Percentiles rank a stretch among this genome's conserved stretches.
Evolutionary conservation across 208 protist species (phyloP).

Genomic region (Leishmania braziliensis): DNA sequence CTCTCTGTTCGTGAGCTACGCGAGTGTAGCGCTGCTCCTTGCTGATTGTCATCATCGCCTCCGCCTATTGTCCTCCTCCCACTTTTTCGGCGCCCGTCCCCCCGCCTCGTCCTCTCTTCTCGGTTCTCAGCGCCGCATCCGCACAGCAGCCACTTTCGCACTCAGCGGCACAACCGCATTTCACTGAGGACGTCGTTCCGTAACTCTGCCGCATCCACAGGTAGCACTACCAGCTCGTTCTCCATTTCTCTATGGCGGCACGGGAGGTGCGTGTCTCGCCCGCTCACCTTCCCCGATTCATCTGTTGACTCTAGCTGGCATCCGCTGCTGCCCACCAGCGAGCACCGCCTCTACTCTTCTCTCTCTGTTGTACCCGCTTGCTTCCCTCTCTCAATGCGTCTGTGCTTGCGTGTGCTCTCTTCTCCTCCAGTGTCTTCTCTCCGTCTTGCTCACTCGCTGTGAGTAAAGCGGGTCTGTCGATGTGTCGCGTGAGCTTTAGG

Average conservation of each 20-base stretch:
- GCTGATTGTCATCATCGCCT: neutral
- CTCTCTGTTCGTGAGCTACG: neutral
- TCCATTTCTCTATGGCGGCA: neutral
- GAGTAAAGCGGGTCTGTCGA: neutral
- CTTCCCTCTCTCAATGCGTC: neutral
- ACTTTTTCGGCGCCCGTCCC: neutral
- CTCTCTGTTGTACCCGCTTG: neutral
- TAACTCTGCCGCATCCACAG: slow-evolving; percentile 71
- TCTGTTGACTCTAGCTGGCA: neutral
- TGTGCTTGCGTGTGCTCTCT: neutral
- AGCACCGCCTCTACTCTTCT: neutral
- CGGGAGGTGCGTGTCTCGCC: neutral
- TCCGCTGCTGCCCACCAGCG: neutral
- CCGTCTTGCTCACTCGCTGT: neutral
- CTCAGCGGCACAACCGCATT: neutral
- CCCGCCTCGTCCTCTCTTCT: neutral
- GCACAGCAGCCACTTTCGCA: neutral
- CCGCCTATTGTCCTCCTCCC: neutral
- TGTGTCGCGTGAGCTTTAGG: neutral
- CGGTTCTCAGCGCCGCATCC: neutral
- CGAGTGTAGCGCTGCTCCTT: neutral
- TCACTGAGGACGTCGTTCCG: neutral
- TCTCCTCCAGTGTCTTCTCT: neutral
- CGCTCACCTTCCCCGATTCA: neutral
- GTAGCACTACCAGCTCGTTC: slow-evolving; percentile 1